These are phyloP conservation scores for Arthrobotrys megalospora DNA, from an alignment of 2,329 filamentous ascomycete genomes.

Conservation along the genomic window DNA sequence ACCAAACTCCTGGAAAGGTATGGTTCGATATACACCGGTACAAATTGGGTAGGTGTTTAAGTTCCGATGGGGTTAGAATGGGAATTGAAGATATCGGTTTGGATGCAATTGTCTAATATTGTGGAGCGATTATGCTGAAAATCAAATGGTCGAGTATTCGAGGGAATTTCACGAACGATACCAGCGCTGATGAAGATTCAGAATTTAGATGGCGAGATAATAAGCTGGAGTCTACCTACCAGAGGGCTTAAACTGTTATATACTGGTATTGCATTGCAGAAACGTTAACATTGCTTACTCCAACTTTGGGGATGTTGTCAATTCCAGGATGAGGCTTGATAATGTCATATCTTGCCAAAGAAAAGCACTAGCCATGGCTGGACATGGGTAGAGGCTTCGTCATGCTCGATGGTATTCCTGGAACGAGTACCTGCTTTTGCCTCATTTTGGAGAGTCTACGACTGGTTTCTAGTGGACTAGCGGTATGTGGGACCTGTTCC, in stretches of 20 bases:
- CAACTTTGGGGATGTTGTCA: neutral
- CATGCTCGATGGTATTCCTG: conserved; percentile 21
- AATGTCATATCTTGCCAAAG: conserved; percentile 7
- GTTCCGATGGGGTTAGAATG: neutral
- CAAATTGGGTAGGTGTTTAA: neutral
- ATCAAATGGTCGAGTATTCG: conserved; percentile 30
- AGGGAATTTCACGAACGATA: conserved; percentile 42
- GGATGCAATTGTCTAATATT: no score
- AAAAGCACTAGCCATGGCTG: conserved; percentile 5
- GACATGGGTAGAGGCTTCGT: conserved; percentile 44
- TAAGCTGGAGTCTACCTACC: neutral
- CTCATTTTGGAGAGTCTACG: conserved; percentile 21
- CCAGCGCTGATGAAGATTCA: conserved; percentile 37
- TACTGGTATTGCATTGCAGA: neutral
- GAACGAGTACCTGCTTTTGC: conserved; percentile 39
- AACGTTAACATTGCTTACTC: neutral
- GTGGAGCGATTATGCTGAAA: neutral
- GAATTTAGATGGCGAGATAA: conserved; percentile 12
- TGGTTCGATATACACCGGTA: neutral
- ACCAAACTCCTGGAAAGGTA: neutral
- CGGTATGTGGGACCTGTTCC: conserved; percentile 41
- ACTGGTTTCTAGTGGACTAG: conserved; percentile 8
- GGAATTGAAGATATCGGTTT: neutral
- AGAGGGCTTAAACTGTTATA: neutral
- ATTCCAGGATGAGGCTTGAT: conserved; percentile 27